phyloP scores from a whole-genome alignment of 2,329 filamentous ascomycete genomes.

The Coniochaeta ligniaria region DNA sequence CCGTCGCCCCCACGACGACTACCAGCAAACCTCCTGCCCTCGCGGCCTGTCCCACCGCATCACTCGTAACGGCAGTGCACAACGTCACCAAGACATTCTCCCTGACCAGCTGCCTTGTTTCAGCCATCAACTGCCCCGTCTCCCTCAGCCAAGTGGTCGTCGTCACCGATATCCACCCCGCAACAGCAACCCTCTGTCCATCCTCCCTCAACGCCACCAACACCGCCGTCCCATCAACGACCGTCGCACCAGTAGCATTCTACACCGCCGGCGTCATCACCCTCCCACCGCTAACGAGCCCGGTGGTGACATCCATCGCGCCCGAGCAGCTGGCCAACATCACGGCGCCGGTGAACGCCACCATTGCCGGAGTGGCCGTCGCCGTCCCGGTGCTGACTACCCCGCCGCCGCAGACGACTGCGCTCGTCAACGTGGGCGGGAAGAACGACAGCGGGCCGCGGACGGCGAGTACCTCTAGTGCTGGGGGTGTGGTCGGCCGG shows the following conservation, averaged over 20 bases:
- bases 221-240: not conserved
- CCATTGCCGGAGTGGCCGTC: not conserved
- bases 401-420: not conserved
- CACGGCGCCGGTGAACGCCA: slow-evolving; percentile 5
- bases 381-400: not conserved
- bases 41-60: not conserved
- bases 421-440: not conserved
- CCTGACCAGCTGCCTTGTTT: slow-evolving; percentile 8
- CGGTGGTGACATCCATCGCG: not conserved
- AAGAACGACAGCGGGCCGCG: not conserved
- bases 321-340: slow-evolving; percentile 3
- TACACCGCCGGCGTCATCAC: slow-evolving; percentile 2
- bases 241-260: slow-evolving; percentile 3
- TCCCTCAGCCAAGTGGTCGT: slow-evolving; percentile 7
- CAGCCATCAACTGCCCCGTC: slow-evolving; percentile 9
- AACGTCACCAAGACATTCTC: slow-evolving; percentile 6
- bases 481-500: not conserved
- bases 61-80: slow-evolving; percentile 4
- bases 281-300: slow-evolving; percentile 2
- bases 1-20: not conserved
- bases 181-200: slow-evolving; percentile 6
- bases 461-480: not conserved
- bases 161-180: slow-evolving; percentile 5
- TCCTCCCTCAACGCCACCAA: not conserved
- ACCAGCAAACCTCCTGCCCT: not conserved